A percentile compares a stretch with the other conserved stretches of the same genome.
phyloP scores from a whole-genome alignment of 1,284 basidiomycete genomes.

The Ustilago lituana region DNA sequence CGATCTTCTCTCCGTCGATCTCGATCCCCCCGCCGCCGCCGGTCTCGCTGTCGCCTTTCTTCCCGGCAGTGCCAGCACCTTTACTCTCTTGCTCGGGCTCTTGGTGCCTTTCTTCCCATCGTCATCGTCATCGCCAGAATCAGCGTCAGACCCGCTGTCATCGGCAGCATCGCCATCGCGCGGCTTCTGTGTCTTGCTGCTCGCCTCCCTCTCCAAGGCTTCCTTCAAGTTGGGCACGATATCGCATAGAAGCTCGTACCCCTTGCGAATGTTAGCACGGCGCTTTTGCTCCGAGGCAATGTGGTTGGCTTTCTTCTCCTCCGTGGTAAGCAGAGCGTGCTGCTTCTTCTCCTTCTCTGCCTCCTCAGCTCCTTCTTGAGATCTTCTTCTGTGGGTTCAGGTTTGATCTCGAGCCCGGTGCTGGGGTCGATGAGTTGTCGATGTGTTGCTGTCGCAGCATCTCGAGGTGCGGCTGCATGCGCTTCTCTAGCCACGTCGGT shows the following conservation, averaged over 20 bases:
- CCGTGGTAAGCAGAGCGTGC: constrained; percentile 76
- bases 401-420: constrained; percentile 39
- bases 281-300: constrained; percentile 92
- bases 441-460: constrained; percentile 43
- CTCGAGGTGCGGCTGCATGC: constrained; percentile 51
- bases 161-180: constrained; percentile 9
- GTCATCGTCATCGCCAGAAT: constrained; percentile 13
- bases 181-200: constrained; percentile 9
- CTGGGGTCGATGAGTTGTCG: constrained; percentile 26
- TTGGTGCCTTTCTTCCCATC: constrained; percentile 10
- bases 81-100: constrained; percentile 18
- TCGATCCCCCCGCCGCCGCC: constrained; percentile 27
- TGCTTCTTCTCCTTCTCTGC: constrained; percentile 62
- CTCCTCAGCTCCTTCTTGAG: constrained; percentile 29
- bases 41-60: constrained; percentile 16
- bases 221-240: constrained; percentile 78
- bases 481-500: constrained; percentile 34
- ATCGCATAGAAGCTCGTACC: constrained; percentile 82
- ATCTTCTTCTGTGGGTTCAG: constrained; percentile 26
- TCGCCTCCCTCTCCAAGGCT: constrained; percentile 49
- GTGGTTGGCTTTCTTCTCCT: constrained; percentile 90
- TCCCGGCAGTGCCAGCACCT: not conserved
- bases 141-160: constrained; percentile 11
- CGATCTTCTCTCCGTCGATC: constrained; percentile 51
- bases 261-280: constrained; percentile 85